Base-by-base conservation (phyloP, 108 stramenopile genomes). In the Pseudonitzschia pungens region DNA sequence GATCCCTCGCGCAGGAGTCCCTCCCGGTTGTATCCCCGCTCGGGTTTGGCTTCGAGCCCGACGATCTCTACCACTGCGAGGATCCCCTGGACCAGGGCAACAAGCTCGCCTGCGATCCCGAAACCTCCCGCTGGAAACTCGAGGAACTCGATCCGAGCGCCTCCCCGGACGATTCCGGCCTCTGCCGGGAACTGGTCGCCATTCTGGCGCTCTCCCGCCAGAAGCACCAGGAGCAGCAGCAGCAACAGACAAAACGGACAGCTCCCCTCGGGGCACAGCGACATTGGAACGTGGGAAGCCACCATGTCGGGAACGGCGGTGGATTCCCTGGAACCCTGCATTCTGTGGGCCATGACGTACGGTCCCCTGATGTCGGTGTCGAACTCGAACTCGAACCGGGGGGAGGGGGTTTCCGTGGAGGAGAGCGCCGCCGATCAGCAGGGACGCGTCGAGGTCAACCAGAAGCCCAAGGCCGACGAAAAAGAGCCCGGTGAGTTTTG, bases 341-440 rank as follows among this genome's bases (percentile, higher is more conserved):
- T 78, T 16, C n/a, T 78, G n/a, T 78, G 77, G 77, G 70, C 70
- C 56, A 72, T 78, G 56, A 40, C 53, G 11, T 78, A 78, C 67
- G 77, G 77, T 21, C 51, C 43, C 0, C 50, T 78, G 16, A 51
- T 16, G 12, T 42, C 6, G 36, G 36, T n/a, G n/a, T n/a, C n/a
- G n/a, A n/a, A n/a, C n/a, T n/a, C n/a, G n/a, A n/a, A n/a, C n/a
- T n/a, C n/a, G n/a, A n/a, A n/a, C n/a, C n/a, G 36, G 36, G 36
- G 6, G 7, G 45, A 1, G 3, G 45, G 45, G 10, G 1, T 11
- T 11, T 18, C 45, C 45, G 7, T 48, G 2, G 45, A 4, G 16
- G 45, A 14, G 9, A 18, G 16, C 45, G 45, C 36, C 36, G 10
- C 9, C 18, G 18, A 11, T 4, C 45, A 48, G 45, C 45, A 48